Percentiles rank a stretch among this genome's conserved stretches.
phyloP scores from a whole-genome alignment of 352 stramenopile species.

The Phytopythium aichiense region DNA sequence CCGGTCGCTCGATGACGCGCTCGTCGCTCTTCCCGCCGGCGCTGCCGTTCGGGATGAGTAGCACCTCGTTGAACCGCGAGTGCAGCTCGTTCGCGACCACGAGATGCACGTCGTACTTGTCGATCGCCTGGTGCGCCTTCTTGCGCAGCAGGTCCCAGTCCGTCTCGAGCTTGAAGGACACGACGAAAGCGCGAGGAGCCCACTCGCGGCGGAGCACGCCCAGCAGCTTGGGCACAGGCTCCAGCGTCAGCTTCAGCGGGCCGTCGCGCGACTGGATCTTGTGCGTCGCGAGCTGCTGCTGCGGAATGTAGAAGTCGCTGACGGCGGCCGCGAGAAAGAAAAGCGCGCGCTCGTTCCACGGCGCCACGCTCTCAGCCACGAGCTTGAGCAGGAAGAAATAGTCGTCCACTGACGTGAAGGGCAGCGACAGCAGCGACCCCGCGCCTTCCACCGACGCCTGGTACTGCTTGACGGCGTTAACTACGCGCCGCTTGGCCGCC shows the following conservation, averaged over 20 bases:
- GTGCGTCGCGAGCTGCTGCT: constrained; percentile 86
- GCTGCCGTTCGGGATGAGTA: constrained; percentile 56
- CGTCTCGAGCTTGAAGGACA: constrained; percentile 99
- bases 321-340: constrained; percentile 97
- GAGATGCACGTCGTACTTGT: constrained; percentile 95
- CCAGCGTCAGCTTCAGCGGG: constrained; percentile 79
- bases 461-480: constrained; percentile 54
- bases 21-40: constrained; percentile 24
- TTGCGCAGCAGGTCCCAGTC: constrained; percentile 91
- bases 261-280: constrained; percentile 95
- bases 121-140: constrained; percentile 92
- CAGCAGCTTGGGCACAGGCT: constrained; percentile 96
- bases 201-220: constrained; percentile 88
- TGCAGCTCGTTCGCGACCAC: constrained; percentile 97
- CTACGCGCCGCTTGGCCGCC: constrained; percentile 33
- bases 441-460: constrained; percentile 21
- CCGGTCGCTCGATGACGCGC: constrained; percentile 41
- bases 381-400: constrained; percentile 94
- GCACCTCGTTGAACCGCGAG: constrained; percentile 90
- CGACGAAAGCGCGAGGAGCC: constrained; percentile 93
- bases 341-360: constrained; percentile 68
- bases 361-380: constrained; percentile 57
- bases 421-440: constrained; percentile 79
- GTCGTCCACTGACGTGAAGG: constrained; percentile 95
- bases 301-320: constrained; percentile 97